Evolutionary conservation across 768 basidiomycete genomes (phyloP).

Genomic region (Mycena sanguinolenta): DNA sequence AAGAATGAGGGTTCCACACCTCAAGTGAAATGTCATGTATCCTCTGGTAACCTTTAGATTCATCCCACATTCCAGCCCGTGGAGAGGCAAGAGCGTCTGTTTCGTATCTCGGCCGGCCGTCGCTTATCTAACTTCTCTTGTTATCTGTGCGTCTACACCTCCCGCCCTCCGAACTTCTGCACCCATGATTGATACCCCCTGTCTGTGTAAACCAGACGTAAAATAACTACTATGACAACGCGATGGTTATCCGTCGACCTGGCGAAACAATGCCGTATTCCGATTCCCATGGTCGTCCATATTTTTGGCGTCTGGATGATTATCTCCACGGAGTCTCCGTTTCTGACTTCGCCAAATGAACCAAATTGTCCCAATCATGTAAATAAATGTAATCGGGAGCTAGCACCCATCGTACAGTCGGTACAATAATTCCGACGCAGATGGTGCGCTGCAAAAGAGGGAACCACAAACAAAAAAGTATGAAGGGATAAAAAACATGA

Average conservation of each 20-base stretch:
- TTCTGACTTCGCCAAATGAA: background rate
- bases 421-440: background rate
- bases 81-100: background rate
- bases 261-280: too few relatives aligned
- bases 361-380: background rate
- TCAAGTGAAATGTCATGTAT: too few relatives aligned
- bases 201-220: background rate
- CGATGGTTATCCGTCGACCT: background rate
- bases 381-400: background rate
- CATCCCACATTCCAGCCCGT: too few relatives aligned
- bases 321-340: background rate
- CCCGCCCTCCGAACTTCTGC: background rate
- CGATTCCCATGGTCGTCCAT: too few relatives aligned
- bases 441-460: background rate
- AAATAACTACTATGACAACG: background rate
- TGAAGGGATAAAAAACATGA: too few relatives aligned
- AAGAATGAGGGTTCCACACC: too few relatives aligned
- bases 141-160: background rate
- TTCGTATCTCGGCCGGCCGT: background rate
- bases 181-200: background rate
- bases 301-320: too few relatives aligned
- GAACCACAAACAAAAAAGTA: background rate
- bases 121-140: background rate
- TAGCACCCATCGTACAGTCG: background rate
- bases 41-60: too few relatives aligned